Base-by-base conservation (phyloP, 805 yeast genomes). In the Candida alai region DNA sequence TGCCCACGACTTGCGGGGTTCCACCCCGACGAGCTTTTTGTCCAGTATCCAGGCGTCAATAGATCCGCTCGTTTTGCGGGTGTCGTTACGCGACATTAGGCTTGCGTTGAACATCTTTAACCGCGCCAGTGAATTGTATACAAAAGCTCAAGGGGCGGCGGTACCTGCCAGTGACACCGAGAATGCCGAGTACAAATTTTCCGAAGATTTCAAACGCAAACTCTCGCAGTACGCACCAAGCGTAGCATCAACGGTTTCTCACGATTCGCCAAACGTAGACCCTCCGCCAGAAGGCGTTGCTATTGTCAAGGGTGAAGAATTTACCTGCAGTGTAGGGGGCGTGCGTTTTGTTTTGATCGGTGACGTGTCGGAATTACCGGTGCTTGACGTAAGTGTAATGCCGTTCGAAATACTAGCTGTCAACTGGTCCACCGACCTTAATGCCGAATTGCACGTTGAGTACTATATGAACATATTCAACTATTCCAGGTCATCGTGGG, bases 401-500 rank as follows among this genome's bases (percentile, higher is more conserved):
- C 81, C 90, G 0, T 85, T 89, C 54, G 74, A 74, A 9, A 54
- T 82, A 2, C 63, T 62, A 20, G 89, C 87, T 0, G 71, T 73
- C 35, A 84, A 89, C 48, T 89, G 97, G 97, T 82, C 95, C 0
- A 78, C 89, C 1, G 89, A 84, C 40, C 56, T 89, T 35, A 80
- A 78, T 45, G 84, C 86, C 1, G 78, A 77, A 37, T 68, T 82
- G 0, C 73, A 74, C 17, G 56, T 88, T 22, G 84, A 77, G 40
- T 70, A 87, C 1, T 74, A 65, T 40, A 73, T 84, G 7, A 88
- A 86, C 55, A 76, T 86, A 14, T 89, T 84, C 66, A 88, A 88
- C 54, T 89, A 89, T 54, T 76, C 96, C 0, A 77, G 84, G 41
- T 88, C 96, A 3, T 74, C 87, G 0, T 89, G 98, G 97, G 97